Evolutionary conservation across 2,329 filamentous ascomycete genomes (phyloP), one percentile per base, ranked within the genome.

Genomic region (Aureobasidium sp.): DNA sequence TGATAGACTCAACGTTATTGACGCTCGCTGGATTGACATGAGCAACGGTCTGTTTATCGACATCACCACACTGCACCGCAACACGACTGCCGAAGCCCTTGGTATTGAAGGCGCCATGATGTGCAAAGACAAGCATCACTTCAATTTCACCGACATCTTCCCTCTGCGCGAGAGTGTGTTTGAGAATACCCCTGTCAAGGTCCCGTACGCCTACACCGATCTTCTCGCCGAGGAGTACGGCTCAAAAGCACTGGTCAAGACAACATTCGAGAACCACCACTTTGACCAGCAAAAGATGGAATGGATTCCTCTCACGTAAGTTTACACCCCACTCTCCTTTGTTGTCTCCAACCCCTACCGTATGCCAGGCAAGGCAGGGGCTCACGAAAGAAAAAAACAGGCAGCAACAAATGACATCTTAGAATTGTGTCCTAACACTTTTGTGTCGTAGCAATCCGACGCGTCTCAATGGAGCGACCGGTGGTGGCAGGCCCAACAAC

Each of bases 21-120:
- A 86, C 67, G 83, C 79, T 11, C 76, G 84, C 25, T 86, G 82
- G 82, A 84, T 86, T 64, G 83, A 86, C 67, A 84, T 76, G 22
- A 73, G 78, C 0, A 84, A 80, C 0, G 84, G 84, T 0, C 70
- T 86, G 0, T 86, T 84, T 67, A 84, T 86, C 66, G 84, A 86
- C 68, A 84, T 86, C 64, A 85, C 83, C 0, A 80, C 82, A 6
- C 74, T 86, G 5, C 75, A 82, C 56, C 75, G 75, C 12, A 78
- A 83, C 64, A 67, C 73, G 17, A 72, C 72, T 0, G 74, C 72
- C 7, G 71, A 77, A 49, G 68, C 69, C 0, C 62, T 69, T 4
- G 80, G 79, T 0, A 62, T 72, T 1, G 57, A 72, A 11, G 78
- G 76, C 6, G 74, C 74, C 8, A 74, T 84, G 71, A 80, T 79